Base-by-base conservation (phyloP, 2,329 filamentous ascomycete species). In the Aureobasidium mangrovei region DNA sequence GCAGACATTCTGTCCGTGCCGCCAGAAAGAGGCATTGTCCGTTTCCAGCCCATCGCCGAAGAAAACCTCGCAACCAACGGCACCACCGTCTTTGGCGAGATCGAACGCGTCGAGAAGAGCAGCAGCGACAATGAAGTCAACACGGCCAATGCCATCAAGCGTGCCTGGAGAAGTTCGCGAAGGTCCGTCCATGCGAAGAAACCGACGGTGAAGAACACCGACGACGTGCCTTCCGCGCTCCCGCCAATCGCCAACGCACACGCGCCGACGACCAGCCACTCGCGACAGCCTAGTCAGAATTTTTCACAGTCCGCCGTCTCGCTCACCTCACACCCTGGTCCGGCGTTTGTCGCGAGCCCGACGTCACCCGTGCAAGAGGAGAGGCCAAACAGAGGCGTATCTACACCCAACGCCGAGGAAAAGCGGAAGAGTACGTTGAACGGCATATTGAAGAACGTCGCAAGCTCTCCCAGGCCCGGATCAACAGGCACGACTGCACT, bases 61-160 rank as follows among this genome's bases (percentile, higher is more conserved):
- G 84, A 88, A 54, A 85, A 85, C 58, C 70, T 88, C 12, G 88
- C 85, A 0, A 83, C 77, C 51, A 83, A 84, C 52, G 84, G 87
- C 8, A 82, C 75, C 59, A 95, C 88, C 0, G 72, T 87, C 12
- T 74, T 81, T 18, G 81, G 82, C 9, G 82, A 87, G 61, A 81
- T 88, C 43, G 80, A 86, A 52, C 78, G 81, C 32, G 62, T 79
- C 57, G 75, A 76, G 64, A 72, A 69, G 57, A 69, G 69, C 51
- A 69, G 72, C 38, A 69, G 67, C 2, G 71, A 73, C 44, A 66
- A 71, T 41, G 71, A 67, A 41, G 33, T 53, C 10, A 42, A 29
- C 26, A 38, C 47, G 10, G 47, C 47, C 26, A 66, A 69, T 28
- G 63, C 72, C 9, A 64, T 77, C 54, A 74, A 71, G 59, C 66